Percentiles rank a stretch among this genome's conserved stretches.
These are phyloP conservation scores for Rosa multiflora DNA, from an alignment of 306 rosid genomes.

Conservation along the genomic window DNA sequence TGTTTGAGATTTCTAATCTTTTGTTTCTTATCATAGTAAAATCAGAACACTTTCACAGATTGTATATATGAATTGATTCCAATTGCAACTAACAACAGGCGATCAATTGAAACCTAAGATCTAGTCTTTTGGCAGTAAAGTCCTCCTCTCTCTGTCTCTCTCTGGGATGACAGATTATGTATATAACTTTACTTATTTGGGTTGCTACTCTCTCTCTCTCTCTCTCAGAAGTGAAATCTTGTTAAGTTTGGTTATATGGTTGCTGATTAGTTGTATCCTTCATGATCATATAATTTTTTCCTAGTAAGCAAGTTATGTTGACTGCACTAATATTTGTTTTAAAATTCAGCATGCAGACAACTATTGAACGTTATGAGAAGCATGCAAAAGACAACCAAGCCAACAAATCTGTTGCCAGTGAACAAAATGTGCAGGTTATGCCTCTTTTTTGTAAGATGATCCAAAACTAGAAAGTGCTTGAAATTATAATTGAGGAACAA, in stretches of 20 bases:
- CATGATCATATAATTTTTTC: not conserved
- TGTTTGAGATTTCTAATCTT: not conserved
- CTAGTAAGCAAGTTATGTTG: not conserved
- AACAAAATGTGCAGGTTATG: constrained; percentile 58
- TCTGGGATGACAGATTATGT: too few species aligned
- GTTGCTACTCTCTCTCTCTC: not conserved
- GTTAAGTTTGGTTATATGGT: not conserved
- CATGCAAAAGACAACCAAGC: constrained; percentile 39
- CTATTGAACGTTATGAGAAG: constrained; percentile 63
- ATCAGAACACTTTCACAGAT: not conserved
- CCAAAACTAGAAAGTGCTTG: not conserved
- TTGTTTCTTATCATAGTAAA: not conserved
- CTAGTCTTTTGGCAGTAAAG: not conserved
- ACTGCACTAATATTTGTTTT: constrained; percentile 1
- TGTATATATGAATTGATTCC: not conserved
- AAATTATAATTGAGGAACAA: not conserved
- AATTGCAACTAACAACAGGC: too few species aligned
- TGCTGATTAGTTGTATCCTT: not conserved
- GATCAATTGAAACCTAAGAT: too few species aligned
- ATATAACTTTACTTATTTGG: too few species aligned
- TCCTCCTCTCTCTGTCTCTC: not conserved
- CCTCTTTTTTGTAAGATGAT: constrained; percentile 4
- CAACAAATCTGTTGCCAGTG: constrained; percentile 26
- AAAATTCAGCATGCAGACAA: constrained; percentile 48
- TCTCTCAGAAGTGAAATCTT: not conserved